phyloP scores from a whole-genome alignment of 2,329 filamentous ascomycete species.

The Acrocalymma vagum region DNA sequence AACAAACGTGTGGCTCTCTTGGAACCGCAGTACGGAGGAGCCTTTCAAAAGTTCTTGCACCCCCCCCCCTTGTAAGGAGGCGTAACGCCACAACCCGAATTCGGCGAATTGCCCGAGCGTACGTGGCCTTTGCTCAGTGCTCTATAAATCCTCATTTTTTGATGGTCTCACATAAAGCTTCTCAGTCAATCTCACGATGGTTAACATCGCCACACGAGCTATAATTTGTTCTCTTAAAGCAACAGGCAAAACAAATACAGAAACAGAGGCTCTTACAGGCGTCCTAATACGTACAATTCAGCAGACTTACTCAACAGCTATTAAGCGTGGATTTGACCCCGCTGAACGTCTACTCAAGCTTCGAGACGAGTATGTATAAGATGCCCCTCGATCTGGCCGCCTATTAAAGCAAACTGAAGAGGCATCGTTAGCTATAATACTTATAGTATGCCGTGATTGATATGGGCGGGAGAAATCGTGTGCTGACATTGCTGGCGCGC shows the following conservation, averaged over 20 bases:
- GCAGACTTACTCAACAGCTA: constrained; percentile 5
- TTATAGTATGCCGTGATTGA: constrained; percentile 7
- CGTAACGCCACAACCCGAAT: too few species aligned
- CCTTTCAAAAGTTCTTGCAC: too few species aligned
- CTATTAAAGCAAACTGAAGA: constrained; percentile 3
- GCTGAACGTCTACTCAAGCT: background rate
- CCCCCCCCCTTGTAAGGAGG: too few species aligned
- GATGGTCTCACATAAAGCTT: too few species aligned
- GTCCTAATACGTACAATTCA: constrained; percentile 7
- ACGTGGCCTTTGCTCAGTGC: too few species aligned
- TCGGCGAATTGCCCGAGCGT: too few species aligned
- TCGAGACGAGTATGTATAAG: constrained; percentile 4
- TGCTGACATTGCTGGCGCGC: constrained; percentile 17
- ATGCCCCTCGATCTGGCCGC: constrained; percentile 4
- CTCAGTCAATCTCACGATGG: too few species aligned
- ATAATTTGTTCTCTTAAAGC: constrained; percentile 3
- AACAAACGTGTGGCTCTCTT: too few species aligned
- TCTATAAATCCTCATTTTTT: too few species aligned
- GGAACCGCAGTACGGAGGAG: too few species aligned
- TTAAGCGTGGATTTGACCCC: constrained; percentile 13
- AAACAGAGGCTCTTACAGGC: constrained; percentile 1
- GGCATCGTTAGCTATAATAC: background rate
- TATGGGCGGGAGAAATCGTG: constrained; percentile 21
- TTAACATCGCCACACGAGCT: constrained; percentile 6
- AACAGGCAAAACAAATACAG: constrained; percentile 2